Base-by-base conservation (phyloP, 805 yeast species). In the Sugiyamaella valdiviana region DNA sequence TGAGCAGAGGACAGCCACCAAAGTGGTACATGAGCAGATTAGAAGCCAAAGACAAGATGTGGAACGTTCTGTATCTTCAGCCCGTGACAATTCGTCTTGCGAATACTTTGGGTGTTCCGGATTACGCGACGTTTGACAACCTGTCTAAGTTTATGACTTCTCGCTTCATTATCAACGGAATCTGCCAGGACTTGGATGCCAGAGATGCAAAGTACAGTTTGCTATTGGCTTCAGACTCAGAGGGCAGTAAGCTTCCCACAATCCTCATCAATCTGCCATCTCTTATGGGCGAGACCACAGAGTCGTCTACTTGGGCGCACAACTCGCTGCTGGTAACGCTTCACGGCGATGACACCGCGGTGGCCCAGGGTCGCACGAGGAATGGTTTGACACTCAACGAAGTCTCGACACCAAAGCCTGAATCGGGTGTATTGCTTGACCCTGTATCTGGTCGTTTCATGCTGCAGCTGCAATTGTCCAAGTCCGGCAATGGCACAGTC, bases 21-120 rank as follows among this genome's bases (percentile, higher is more conserved):
- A 57, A 56, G 23, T 62, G 68, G 50, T 67, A 57, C 44, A 67
- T 71, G 20, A 68, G 66, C n/a, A 65, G 68, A n/a, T 57, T 64
- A 14, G 56, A 46, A 29, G 39, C 56, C 24, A 48, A 52, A 19
- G 60, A 59, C 21, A 54, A 59, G 19, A 41, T 47, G 23, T 61
- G 65, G 63, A 39, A 39, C 6, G 52, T 58, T 2, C 47, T 43
- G 20, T 63, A 58, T 24, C 46, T 63, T 23, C 60, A 54, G 32
- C 43, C 36, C 14, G 51, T 65, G 38, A 39, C 23, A 6, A 14
- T 29, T 14, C 22, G n/a, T 9, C 22, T 40, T 17, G 36, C 42
- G 7, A 17, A 36, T 36, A 20, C 12, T 15, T 22, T 37, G 5
- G 21, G 21, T 2, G 40, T 44, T 29, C 59, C 62, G 32, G 68